phyloP scores from a whole-genome alignment of 2,329 filamentous ascomycete genomes.

The Cadophora malorum region DNA sequence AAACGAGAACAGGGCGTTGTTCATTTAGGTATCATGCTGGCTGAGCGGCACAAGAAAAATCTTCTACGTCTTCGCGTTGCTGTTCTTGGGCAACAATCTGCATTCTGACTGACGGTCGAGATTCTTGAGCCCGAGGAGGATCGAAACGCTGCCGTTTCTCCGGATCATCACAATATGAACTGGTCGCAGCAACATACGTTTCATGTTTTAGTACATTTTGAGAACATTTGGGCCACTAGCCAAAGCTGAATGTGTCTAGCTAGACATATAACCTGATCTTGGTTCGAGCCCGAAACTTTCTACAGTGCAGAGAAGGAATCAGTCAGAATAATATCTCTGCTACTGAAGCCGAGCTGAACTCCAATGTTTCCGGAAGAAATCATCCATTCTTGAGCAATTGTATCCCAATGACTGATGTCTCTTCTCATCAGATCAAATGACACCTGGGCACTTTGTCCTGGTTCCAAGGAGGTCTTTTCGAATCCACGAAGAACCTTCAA shows the following conservation, averaged over 20 bases:
- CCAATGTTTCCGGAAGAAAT: slow-evolving; percentile 51
- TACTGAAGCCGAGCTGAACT: slow-evolving; percentile 47
- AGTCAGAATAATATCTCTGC: slow-evolving; percentile 26
- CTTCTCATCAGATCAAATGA: slow-evolving; percentile 60
- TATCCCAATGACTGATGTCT: slow-evolving; percentile 71
- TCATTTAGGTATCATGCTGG: no score
- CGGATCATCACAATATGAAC: no score
- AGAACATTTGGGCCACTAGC: no score
- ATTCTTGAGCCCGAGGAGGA: no score
- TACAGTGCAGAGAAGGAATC: slow-evolving; percentile 7
- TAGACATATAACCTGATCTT: neutral
- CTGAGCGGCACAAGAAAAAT: neutral
- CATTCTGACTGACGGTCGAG: neutral
- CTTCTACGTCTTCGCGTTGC: neutral
- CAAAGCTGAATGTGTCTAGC: neutral
- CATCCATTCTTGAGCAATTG: slow-evolving; percentile 63
- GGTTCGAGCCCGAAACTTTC: neutral
- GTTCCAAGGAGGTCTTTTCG: slow-evolving; percentile 60
- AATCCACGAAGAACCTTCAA: slow-evolving; percentile 65
- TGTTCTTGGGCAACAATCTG: neutral
- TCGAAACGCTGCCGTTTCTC: no score
- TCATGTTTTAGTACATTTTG: no score
- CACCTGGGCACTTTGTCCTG: slow-evolving; percentile 55
- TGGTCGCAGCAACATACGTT: no score
- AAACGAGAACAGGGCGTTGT: no score